These are phyloP conservation scores for Trichoderma sp. DNA, from an alignment of 2,329 filamentous ascomycete genomes.

Conservation along the genomic window DNA sequence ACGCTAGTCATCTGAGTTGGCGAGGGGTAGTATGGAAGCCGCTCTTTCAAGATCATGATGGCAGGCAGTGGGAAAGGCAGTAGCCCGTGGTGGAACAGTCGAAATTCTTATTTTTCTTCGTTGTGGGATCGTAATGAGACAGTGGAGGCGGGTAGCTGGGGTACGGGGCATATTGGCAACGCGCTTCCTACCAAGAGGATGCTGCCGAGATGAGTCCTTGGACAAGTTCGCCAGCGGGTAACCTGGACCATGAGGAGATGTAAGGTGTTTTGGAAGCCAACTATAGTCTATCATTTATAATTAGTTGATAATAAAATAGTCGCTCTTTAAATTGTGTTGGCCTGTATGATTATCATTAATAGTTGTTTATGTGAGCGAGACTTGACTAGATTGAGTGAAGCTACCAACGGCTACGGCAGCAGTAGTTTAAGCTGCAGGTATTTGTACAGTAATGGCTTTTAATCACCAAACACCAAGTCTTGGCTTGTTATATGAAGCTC, in stretches of 20 bases:
- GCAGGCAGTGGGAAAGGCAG: neutral
- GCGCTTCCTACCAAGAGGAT: neutral
- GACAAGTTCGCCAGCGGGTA: neutral
- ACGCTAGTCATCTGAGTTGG: neutral
- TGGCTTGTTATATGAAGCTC: too few species aligned
- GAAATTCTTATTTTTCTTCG: neutral
- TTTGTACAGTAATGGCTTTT: too few species aligned
- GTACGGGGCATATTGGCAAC: neutral
- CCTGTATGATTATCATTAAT: too few species aligned
- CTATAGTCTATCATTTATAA: slow-evolving; percentile 34
- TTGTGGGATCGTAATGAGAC: neutral
- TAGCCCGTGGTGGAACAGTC: neutral
- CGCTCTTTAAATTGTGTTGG: slow-evolving; percentile 29
- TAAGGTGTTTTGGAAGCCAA: slow-evolving; percentile 28
- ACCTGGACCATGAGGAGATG: neutral
- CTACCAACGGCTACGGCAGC: too few species aligned
- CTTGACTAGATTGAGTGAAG: too few species aligned
- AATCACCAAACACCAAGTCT: too few species aligned
- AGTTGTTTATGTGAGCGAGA: too few species aligned
- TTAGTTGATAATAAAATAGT: slow-evolving; percentile 30
- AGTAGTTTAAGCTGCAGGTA: too few species aligned
- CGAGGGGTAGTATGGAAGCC: neutral
- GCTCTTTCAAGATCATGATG: neutral
- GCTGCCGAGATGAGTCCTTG: neutral
- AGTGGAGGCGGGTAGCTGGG: neutral